A percentile compares a stretch with the other conserved stretches of the same genome.
Evolutionary conservation across 1,139 yeast genomes (phyloP).

Genomic region (Scheffersomyces illinoinensis): DNA sequence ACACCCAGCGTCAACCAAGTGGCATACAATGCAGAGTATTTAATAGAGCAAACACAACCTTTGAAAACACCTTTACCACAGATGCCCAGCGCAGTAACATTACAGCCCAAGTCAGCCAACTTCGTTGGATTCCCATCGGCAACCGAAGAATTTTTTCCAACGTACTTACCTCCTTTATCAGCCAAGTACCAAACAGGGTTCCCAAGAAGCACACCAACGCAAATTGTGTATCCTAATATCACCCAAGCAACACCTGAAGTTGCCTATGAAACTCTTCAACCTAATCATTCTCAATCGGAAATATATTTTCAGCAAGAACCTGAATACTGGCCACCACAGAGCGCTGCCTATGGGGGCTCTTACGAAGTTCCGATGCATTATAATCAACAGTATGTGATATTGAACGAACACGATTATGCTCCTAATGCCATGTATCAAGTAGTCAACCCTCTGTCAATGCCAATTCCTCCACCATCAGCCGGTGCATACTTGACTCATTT

Average conservation of each 20-base stretch:
- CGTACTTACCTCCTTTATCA: slow-evolving; percentile 17
- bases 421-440: slow-evolving; percentile 14
- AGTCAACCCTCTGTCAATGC: slow-evolving; percentile 14
- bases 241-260: neutral
- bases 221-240: slow-evolving; percentile 1
- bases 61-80: slow-evolving; percentile 21
- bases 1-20: slow-evolving; percentile 23
- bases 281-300: neutral
- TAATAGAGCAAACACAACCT: slow-evolving; percentile 52
- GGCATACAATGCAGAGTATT: slow-evolving; percentile 42
- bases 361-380: slow-evolving; percentile 12
- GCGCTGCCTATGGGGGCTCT: slow-evolving; percentile 10
- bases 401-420: slow-evolving; percentile 17
- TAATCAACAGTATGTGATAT: slow-evolving; percentile 12
- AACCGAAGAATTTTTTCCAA: slow-evolving; percentile 22
- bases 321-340: slow-evolving; percentile 22
- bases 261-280: neutral
- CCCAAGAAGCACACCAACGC: slow-evolving; percentile 12
- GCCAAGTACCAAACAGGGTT: slow-evolving; percentile 20
- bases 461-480: neutral
- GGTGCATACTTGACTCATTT: slow-evolving; percentile 5
- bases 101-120: slow-evolving; percentile 18
- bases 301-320: slow-evolving; percentile 14
- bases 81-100: slow-evolving; percentile 8
- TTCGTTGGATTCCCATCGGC: slow-evolving; percentile 11